These are phyloP conservation scores for Chrysopogon serrulatus DNA, from an alignment of 176 grass and related monocot genomes.

Conservation along the genomic window DNA sequence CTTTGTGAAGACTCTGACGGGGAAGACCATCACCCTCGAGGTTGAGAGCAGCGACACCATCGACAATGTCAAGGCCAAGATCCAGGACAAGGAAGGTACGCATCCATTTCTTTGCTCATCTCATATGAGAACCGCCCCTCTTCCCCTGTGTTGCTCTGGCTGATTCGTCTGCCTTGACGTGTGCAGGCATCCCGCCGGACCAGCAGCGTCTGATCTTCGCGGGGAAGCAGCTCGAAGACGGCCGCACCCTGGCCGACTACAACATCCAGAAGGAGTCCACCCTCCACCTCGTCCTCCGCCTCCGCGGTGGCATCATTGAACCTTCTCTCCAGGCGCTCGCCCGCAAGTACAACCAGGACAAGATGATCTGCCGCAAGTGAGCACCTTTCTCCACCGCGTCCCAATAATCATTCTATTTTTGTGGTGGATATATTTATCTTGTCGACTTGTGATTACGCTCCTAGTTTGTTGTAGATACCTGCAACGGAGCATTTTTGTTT, in stretches of 20 bases:
- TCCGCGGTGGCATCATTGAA: conserved; percentile 83
- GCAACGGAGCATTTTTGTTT: background rate
- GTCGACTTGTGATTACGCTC: background rate
- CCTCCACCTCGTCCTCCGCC: conserved; percentile 83
- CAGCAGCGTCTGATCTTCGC: conserved; percentile 96
- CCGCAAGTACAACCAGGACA: conserved; percentile 92
- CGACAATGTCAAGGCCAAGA: conserved; percentile 99
- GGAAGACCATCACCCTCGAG: conserved; percentile 97
- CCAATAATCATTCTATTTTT: background rate
- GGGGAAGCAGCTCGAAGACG: conserved; percentile 94
- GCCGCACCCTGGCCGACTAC: conserved; percentile 86
- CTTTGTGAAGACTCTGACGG: conserved; percentile 96
- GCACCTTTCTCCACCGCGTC: background rate
- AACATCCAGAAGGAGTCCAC: conserved; percentile 99
- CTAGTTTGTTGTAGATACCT: background rate
- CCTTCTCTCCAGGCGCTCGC: conserved; percentile 89
- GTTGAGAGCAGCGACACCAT: conserved; percentile 98
- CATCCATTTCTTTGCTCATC: background rate
- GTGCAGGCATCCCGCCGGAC: conserved; percentile 74
- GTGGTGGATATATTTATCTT: background rate
- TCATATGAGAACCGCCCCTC: too few relatives aligned
- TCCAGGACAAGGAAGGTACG: conserved; percentile 91
- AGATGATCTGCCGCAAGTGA: conserved; percentile 95
- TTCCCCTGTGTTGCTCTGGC: background rate
- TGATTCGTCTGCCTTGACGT: background rate